Evolutionary conservation across 305 asterid species (phyloP).

Genomic region (Fraxinus baroniana): DNA sequence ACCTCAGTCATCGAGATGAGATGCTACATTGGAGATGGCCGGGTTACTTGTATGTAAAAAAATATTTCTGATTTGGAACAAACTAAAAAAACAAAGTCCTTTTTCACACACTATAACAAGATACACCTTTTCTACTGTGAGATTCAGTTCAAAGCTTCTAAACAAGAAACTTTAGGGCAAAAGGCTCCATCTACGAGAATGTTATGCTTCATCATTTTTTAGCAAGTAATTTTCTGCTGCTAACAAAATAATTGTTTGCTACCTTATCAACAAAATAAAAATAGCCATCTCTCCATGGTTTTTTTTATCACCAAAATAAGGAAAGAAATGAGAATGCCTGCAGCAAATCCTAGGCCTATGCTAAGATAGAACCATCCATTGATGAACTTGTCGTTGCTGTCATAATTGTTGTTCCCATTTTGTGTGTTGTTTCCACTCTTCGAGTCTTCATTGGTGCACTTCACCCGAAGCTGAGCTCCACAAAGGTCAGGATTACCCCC

Average conservation of each 20-base stretch:
- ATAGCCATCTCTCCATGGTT: constrained; percentile 42
- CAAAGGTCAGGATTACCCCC: constrained; percentile 48
- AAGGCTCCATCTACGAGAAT: not conserved
- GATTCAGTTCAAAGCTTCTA: not conserved
- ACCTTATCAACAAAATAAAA: constrained; percentile 35
- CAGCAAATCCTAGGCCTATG: constrained; percentile 46
- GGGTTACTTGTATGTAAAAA: not conserved
- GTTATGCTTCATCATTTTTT: not conserved
- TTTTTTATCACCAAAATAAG: constrained; percentile 27
- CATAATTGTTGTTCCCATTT: constrained; percentile 7
- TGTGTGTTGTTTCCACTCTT: constrained; percentile 6
- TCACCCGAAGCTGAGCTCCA: constrained; percentile 38
- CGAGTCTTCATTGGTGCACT: constrained; percentile 35
- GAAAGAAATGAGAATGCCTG: constrained; percentile 40
- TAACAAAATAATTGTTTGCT: constrained; percentile 6
- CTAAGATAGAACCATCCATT: constrained; percentile 53
- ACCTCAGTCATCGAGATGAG: not conserved
- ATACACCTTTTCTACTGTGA: not conserved
- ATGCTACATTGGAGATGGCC: not conserved
- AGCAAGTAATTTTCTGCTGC: not conserved
- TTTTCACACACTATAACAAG: not conserved
- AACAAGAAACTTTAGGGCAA: not conserved
- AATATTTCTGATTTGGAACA: not conserved
- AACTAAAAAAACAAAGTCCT: not conserved
- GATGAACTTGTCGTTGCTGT: constrained; percentile 15